Conservation (phyloP, 2,329 filamentous ascomycete genomes). For the Botrytis pseudocinerea region DNA sequence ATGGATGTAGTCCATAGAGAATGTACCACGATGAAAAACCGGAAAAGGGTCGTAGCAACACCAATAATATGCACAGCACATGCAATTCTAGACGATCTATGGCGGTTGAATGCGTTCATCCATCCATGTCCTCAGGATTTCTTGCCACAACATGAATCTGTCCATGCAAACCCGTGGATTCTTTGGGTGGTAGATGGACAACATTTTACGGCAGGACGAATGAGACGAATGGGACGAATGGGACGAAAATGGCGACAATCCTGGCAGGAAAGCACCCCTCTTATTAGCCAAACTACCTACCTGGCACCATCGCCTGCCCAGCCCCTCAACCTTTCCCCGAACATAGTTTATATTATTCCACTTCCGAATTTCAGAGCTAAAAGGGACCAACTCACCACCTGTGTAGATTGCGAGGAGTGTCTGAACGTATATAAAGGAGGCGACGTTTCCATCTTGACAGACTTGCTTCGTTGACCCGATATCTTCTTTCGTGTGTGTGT, state of each 20-base stretch:
- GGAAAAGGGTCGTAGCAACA: not conserved
- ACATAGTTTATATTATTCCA: not conserved
- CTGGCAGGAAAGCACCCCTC: not conserved
- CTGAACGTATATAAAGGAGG: conserved; percentile 5
- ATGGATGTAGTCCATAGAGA: not conserved
- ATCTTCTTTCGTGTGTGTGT: not conserved
- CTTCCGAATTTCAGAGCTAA: conserved; percentile 1
- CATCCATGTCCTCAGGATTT: not conserved
- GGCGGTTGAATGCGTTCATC: not conserved
- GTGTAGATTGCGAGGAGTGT: not conserved
- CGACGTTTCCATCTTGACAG: not conserved
- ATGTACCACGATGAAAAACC: conserved; percentile 6
- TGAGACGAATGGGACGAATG: conserved; percentile 1
- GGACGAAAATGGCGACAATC: not conserved
- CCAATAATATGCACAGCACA: not conserved
- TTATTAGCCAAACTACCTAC: not conserved
- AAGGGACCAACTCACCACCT: not conserved
- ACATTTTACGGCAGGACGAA: conserved; percentile 3
- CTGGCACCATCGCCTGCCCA: not conserved
- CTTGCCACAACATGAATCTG: conserved; percentile 17
- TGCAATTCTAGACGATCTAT: not conserved
- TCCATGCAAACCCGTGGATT: conserved; percentile 15
- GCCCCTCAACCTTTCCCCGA: conserved; percentile 16
- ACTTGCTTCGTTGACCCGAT: not conserved
- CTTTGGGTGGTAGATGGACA: conserved; percentile 15